Conservation (phyloP, 441 rosid genomes). For the Populus hybrid region DNA sequence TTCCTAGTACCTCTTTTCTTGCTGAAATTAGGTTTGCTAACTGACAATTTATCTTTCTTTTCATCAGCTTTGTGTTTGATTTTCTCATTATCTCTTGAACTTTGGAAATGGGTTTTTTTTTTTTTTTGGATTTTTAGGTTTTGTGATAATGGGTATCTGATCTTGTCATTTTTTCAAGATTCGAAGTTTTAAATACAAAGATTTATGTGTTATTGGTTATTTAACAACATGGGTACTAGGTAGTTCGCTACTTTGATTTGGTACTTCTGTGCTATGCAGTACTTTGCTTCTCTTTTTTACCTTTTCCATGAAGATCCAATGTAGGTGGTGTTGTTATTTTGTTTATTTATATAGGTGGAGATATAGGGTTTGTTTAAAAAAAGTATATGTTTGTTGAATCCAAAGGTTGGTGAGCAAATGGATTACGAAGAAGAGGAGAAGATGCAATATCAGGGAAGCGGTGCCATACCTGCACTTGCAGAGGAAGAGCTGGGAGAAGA, state of each 20-base stretch:
- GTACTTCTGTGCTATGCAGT: not conserved
- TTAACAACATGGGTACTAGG: slow-evolving; percentile 5
- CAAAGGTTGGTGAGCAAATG: slow-evolving; percentile 58
- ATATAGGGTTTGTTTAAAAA: not conserved
- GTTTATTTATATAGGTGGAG: slow-evolving; percentile 18
- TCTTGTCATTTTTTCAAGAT: not conserved
- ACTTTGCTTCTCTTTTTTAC: not conserved
- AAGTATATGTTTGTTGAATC: slow-evolving; percentile 28
- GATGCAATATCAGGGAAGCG: slow-evolving; percentile 77
- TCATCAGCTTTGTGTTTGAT: not conserved
- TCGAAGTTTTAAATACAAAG: not conserved
- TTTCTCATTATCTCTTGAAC: not conserved
- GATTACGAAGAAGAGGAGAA: slow-evolving; percentile 54
- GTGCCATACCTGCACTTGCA: slow-evolving; percentile 88
- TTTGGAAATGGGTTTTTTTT: not conserved
- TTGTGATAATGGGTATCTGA: slow-evolving; percentile 4
- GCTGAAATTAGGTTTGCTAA: not conserved
- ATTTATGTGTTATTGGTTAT: not conserved
- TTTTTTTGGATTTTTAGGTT: not conserved
- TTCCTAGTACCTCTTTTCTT: not conserved
- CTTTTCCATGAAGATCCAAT: not conserved
- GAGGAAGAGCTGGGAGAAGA: slow-evolving; percentile 96
- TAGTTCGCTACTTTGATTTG: not conserved
- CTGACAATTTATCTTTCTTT: not conserved
- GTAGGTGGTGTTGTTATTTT: not conserved